These are phyloP conservation scores for Ampelocalamus luodianensis DNA, from an alignment of 176 grass and related monocot genomes.

Conservation along the genomic window DNA sequence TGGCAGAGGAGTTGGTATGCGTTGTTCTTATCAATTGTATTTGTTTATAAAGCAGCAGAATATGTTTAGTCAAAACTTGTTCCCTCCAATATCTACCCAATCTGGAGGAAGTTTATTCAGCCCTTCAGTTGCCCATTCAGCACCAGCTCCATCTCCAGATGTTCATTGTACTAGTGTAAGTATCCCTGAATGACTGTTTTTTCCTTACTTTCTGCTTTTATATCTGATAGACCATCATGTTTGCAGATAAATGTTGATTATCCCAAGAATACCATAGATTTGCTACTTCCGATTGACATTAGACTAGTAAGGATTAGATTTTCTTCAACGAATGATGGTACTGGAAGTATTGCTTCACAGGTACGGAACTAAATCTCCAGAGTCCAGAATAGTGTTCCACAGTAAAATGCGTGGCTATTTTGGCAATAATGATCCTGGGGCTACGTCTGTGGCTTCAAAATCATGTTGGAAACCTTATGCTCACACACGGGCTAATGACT, in stretches of 20 bases:
- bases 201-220: constrained; percentile 1
- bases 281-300: constrained; percentile 27
- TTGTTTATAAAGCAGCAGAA: constrained; percentile 14
- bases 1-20: constrained; percentile 4
- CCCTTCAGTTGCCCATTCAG: constrained; percentile 22
- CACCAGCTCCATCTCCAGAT: constrained; percentile 20
- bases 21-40: not conserved
- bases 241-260: constrained; percentile 34
- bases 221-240: constrained; percentile 21
- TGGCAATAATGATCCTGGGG: not conserved
- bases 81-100: not conserved
- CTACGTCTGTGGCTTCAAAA: not conserved
- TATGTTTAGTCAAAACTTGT: constrained; percentile 26
- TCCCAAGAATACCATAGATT: constrained; percentile 30
- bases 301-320: constrained; percentile 34
- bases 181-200: constrained; percentile 11
- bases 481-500: not conserved
- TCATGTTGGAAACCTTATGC: not conserved
- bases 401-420: not conserved
- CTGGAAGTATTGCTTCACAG: constrained; percentile 27
- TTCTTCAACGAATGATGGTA: constrained; percentile 27
- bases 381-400: not conserved
- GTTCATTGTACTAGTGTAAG: constrained; percentile 12
- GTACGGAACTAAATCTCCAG: not conserved
- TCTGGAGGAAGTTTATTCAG: constrained; percentile 11